Base-by-base conservation (phyloP, 495 filamentous ascomycete genomes). In the Margaritispora aquatica region DNA sequence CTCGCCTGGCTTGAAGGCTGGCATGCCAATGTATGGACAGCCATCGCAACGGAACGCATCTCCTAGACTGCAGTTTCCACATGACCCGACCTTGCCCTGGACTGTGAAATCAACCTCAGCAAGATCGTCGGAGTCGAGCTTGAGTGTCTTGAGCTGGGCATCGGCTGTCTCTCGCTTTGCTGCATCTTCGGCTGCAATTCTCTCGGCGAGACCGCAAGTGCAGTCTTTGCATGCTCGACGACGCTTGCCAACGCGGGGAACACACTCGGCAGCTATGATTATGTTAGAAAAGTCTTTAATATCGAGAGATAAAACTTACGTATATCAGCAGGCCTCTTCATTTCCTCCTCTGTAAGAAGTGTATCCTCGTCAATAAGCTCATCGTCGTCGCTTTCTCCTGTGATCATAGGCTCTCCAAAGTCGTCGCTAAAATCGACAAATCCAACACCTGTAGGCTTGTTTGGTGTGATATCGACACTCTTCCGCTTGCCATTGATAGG, bases 151-250 rank as follows among this genome's bases (percentile, higher is more conserved):
- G n/a, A 80, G 71, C 23, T 72, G 70, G 21, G 69, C 67, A 56
- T 84, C 80, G 0, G 79, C 78, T 55, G 80, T 76, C 27, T 76
- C 72, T 9, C 89, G 81, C 58, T 85, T 86, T 51, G 83, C 81
- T 46, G 77, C 78, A 64, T 97, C 92, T 72, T 96, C 90, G 7
- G 84, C 88, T 62, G 89, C 88, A 41, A 96, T 70, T 60, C 83
- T 78, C 63, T 88, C 79, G 2, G 88, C 87, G 2, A 98, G 80
- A 38, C 95, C 94, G 67, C 94, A 98, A 3, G 90, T 95, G 76
- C 94, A 98, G 75, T 98, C 94, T 74, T 97, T 97, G 77, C 94
- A 98, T 57, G 94, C 92, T 55, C 91, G 83, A 59, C 92, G 85
- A 63, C 92, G 86, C 75, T 94, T 93, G 57, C 89, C 89, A 26